phyloP scores from a whole-genome alignment of 805 yeast genomes.

The Wickerhamiella allomyrinae region DNA sequence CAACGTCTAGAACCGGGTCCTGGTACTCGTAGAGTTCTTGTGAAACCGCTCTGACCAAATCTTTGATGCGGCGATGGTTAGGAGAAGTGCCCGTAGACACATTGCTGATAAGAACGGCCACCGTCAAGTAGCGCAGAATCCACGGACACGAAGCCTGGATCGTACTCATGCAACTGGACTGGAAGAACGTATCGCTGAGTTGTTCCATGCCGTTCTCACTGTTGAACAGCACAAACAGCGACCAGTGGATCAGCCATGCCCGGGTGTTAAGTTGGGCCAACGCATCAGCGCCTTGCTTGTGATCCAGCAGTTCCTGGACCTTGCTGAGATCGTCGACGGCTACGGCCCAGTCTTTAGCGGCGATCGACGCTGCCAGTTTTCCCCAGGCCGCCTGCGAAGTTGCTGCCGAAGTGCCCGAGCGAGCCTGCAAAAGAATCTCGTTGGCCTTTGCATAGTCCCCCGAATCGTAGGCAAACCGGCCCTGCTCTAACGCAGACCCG shows the following conservation, averaged over 20 bases:
- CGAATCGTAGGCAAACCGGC: constrained; percentile 30
- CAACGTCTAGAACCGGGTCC: constrained; percentile 48
- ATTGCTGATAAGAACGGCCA: constrained; percentile 33
- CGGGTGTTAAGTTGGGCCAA: constrained; percentile 46
- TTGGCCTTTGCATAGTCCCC: constrained; percentile 29
- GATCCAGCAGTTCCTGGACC: constrained; percentile 45
- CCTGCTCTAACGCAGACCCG: constrained; percentile 13
- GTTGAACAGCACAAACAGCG: constrained; percentile 48
- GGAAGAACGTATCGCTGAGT: constrained; percentile 42
- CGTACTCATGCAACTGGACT: constrained; percentile 46
- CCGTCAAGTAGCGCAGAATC: constrained; percentile 50
- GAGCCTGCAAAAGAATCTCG: constrained; percentile 22
- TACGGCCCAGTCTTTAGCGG: constrained; percentile 37
- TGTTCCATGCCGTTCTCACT: constrained; percentile 37
- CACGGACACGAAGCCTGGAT: constrained; percentile 63
- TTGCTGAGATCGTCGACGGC: constrained; percentile 40
- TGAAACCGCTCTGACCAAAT: constrained; percentile 40
- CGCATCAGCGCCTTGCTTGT: constrained; percentile 39
- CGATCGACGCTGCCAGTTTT: constrained; percentile 45
- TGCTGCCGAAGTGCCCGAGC: constrained; percentile 29
- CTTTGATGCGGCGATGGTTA: constrained; percentile 39
- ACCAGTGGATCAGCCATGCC: constrained; percentile 58
- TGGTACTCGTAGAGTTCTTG: constrained; percentile 52
- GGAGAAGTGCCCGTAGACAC: constrained; percentile 6
- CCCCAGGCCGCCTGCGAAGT: constrained; percentile 37